Percentiles rank a stretch among this genome's conserved stretches.
Evolutionary conservation across 306 rosid genomes (phyloP).

Genomic region (Vicia faba): DNA sequence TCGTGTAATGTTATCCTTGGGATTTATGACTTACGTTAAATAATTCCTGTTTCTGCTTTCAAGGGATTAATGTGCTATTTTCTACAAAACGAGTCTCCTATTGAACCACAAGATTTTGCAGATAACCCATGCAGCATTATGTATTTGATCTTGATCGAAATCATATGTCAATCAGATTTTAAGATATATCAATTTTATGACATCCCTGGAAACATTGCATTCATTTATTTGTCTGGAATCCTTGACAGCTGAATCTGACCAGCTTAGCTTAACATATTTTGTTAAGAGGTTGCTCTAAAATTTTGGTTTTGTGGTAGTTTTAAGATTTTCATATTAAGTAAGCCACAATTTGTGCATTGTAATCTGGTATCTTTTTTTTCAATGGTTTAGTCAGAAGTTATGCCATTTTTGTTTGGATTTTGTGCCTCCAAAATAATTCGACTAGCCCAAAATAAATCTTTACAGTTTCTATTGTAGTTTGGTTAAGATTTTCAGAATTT

Average conservation of each 20-base stretch:
- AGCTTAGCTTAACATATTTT: background rate
- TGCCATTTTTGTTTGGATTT: slow-evolving; percentile 26
- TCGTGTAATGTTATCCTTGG: background rate
- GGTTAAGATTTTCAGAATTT: slow-evolving; percentile 9
- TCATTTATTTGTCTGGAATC: slow-evolving; percentile 20
- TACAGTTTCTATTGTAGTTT: slow-evolving; percentile 1
- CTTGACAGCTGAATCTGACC: slow-evolving; percentile 9
- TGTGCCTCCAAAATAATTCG: slow-evolving; percentile 6
- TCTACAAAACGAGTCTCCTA: background rate
- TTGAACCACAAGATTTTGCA: background rate
- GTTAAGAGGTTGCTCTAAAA: slow-evolving; percentile 22
- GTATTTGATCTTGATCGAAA: slow-evolving; percentile 14
- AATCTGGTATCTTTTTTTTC: slow-evolving; percentile 6
- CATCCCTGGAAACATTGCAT: slow-evolving; percentile 13
- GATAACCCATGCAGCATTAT: background rate
- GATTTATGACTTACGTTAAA: background rate
- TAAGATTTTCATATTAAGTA: background rate
- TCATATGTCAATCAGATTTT: background rate
- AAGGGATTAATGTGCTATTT: background rate
- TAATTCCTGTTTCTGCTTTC: background rate
- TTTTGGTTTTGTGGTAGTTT: background rate
- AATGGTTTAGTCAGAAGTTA: slow-evolving; percentile 1
- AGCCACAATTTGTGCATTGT: background rate
- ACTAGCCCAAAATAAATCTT: background rate
- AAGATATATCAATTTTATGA: slow-evolving; percentile 4